These are phyloP conservation scores for Trichocladium uniseriatum DNA, from an alignment of 495 filamentous ascomycete species.

Conservation along the genomic window DNA sequence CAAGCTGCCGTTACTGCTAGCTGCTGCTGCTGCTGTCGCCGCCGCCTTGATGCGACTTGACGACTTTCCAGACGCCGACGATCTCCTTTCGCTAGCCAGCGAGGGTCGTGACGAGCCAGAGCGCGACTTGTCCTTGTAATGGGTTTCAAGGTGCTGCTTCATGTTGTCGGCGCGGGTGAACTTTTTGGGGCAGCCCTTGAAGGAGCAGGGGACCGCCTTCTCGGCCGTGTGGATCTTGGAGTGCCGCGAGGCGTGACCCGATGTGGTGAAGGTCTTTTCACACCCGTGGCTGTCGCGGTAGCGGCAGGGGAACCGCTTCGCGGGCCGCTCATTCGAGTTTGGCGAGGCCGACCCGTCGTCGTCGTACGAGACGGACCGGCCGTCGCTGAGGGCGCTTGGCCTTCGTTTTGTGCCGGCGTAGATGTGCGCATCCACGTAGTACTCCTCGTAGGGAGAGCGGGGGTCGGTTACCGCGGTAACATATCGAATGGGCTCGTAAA, in stretches of 20 bases:
- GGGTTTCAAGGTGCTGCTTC: constrained; percentile 93
- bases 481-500: constrained; percentile 29
- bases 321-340: constrained; percentile 30
- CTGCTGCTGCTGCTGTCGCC: not conserved
- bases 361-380: constrained; percentile 25
- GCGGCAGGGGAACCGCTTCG: constrained; percentile 59
- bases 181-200: constrained; percentile 69
- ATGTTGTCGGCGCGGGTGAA: constrained; percentile 98
- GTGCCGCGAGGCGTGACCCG: constrained; percentile 90
- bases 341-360: constrained; percentile 33
- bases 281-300: constrained; percentile 58
- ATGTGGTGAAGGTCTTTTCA: constrained; percentile 84
- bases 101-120: constrained; percentile 22
- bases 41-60: constrained; percentile 17
- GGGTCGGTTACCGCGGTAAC: constrained; percentile 8
- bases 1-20: constrained; percentile 1
- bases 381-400: constrained; percentile 23
- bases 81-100: constrained; percentile 21
- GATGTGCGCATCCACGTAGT: constrained; percentile 20
- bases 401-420: constrained; percentile 25
- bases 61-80: constrained; percentile 27
- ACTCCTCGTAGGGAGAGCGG: constrained; percentile 31
- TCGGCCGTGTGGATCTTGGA: constrained; percentile 95
- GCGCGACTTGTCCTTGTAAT: constrained; percentile 50
- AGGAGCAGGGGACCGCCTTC: constrained; percentile 83